Evolutionary conservation across 2,329 filamentous ascomycete species (phyloP).

Genomic region (Aspergillus hortae): DNA sequence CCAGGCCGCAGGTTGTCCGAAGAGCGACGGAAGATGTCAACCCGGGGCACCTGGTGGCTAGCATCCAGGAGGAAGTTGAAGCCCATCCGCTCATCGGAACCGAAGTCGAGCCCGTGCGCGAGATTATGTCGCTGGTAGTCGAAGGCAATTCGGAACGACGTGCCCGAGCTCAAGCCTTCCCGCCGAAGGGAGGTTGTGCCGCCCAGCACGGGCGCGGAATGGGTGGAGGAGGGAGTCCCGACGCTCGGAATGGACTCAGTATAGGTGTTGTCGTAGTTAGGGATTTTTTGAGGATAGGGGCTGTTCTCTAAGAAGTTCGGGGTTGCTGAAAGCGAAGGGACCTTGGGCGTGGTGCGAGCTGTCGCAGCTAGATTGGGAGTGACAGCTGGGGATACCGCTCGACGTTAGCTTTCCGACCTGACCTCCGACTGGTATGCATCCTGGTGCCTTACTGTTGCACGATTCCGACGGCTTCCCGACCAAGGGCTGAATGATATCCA

Average conservation of each 20-base stretch:
- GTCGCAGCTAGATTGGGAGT: not conserved
- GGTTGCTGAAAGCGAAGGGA: slow-evolving; percentile 15
- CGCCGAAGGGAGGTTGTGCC: slow-evolving; percentile 16
- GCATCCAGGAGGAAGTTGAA: slow-evolving; percentile 70
- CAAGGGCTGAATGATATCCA: slow-evolving; percentile 52
- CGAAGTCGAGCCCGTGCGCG: slow-evolving; percentile 57
- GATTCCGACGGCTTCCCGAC: slow-evolving; percentile 25
- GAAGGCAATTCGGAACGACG: slow-evolving; percentile 39
- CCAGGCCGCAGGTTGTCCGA: slow-evolving; percentile 24
- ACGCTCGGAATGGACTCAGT: slow-evolving; percentile 26
- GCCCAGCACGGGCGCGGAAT: slow-evolving; percentile 21
- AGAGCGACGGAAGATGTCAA: slow-evolving; percentile 43
- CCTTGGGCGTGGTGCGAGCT: not conserved
- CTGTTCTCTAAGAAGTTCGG: slow-evolving; percentile 27
- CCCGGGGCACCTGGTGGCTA: slow-evolving; percentile 53
- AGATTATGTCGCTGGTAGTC: slow-evolving; percentile 41
- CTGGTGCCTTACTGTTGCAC: no score
- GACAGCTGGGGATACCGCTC: not conserved
- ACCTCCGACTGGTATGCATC: no score
- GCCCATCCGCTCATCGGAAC: slow-evolving; percentile 61
- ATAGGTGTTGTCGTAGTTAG: slow-evolving; percentile 22
- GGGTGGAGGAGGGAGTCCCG: slow-evolving; percentile 28
- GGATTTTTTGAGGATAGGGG: slow-evolving; percentile 8
- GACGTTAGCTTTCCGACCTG: not conserved
- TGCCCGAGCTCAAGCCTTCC: slow-evolving; percentile 21